Conservation (phyloP, 495 filamentous ascomycete genomes). For the Xylaria flabelliformis region DNA sequence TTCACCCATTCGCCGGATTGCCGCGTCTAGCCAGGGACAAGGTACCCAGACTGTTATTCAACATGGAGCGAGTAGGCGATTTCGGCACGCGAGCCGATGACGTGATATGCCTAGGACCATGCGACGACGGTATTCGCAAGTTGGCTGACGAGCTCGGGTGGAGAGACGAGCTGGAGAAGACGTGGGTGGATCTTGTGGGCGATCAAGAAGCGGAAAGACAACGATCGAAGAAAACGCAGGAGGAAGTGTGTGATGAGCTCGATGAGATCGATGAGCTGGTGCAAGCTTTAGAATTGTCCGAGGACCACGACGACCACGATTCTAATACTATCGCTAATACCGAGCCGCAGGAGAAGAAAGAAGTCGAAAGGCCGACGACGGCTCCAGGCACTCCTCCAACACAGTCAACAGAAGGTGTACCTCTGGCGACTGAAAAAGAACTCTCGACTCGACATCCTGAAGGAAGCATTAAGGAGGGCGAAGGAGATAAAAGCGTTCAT, state of each 20-base stretch:
- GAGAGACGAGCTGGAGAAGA: constrained; percentile 77
- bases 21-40: constrained; percentile 66
- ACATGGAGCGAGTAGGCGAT: constrained; percentile 82
- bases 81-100: constrained; percentile 79
- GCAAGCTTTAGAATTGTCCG: constrained; percentile 44
- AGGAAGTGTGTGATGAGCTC: constrained; percentile 35
- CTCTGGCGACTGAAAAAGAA: constrained; percentile 22
- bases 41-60: constrained; percentile 82
- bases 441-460: constrained; percentile 16
- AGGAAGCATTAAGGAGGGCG: constrained; percentile 20
- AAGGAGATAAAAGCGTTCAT: constrained; percentile 8
- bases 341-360: constrained; percentile 31
- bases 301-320: constrained; percentile 31
- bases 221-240: constrained; percentile 37
- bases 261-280: constrained; percentile 46
- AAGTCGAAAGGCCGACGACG: constrained; percentile 8
- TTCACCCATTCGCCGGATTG: constrained; percentile 88
- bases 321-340: constrained; percentile 34
- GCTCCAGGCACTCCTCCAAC: constrained; percentile 17
- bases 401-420: constrained; percentile 20
- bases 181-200: constrained; percentile 51
- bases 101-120: constrained; percentile 75
- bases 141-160: constrained; percentile 85
- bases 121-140: constrained; percentile 82
- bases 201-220: constrained; percentile 51